Conservation (phyloP, 495 filamentous ascomycete genomes). For the Hypoxylon subgilvum region DNA sequence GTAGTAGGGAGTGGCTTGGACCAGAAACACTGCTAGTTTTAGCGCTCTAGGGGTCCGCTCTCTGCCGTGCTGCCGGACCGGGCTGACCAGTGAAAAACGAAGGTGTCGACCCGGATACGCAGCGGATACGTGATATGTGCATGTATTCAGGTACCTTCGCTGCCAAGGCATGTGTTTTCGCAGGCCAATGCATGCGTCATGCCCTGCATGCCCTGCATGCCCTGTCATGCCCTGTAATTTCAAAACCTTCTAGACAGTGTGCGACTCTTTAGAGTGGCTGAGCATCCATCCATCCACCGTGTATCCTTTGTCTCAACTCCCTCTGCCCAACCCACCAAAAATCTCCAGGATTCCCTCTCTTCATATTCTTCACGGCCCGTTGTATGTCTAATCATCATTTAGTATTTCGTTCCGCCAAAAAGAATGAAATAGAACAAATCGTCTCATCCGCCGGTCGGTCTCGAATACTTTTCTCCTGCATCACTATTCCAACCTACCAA, state of each 20-base stretch:
- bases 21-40: too few relatives aligned
- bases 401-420: not conserved
- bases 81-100: too few relatives aligned
- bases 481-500: not conserved
- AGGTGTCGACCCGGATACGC: too few relatives aligned
- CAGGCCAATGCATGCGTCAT: not conserved
- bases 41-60: too few relatives aligned
- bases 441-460: conserved; percentile 20
- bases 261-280: conserved; percentile 27
- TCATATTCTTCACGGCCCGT: not conserved
- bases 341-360: conserved; percentile 1
- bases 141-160: too few relatives aligned
- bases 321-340: not conserved
- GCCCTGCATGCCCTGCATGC: conserved; percentile 4
- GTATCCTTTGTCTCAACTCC: not conserved
- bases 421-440: not conserved
- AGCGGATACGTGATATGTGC: too few relatives aligned
- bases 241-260: conserved; percentile 26
- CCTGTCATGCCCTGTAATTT: conserved; percentile 26
- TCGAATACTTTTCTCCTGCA: too few relatives aligned
- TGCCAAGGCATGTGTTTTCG: too few relatives aligned
- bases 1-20: too few relatives aligned
- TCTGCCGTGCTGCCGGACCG: too few relatives aligned
- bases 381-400: not conserved
- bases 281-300: conserved; percentile 1